Base-by-base conservation (phyloP, 2,329 filamentous ascomycete species). In the Salinomyces thailandicus region DNA sequence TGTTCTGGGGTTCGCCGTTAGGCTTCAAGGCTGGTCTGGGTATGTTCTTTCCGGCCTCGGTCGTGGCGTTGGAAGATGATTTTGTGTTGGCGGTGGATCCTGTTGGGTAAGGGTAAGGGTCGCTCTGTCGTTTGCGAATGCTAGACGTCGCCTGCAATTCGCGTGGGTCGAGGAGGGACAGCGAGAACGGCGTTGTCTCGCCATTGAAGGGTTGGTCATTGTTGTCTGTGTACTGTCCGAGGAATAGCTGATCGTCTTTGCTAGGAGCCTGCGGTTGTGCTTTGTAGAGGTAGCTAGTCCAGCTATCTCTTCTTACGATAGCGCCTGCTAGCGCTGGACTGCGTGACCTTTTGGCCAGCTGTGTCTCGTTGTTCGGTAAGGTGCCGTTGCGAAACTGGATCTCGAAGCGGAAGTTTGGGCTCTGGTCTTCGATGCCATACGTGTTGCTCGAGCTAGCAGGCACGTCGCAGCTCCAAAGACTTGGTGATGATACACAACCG, bases 141-240 rank as follows among this genome's bases (percentile, higher is more conserved):
- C 9, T 36, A 7, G 31, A 31, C 16, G 16, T 27, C 12, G 41
- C 45, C 44, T 30, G 28, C 45, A 31, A 52, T 51, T 52, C 50
- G 60, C 46, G 5, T 55, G 62, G 8, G 35, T 52, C 41, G 1
- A 86, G 62, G 37, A 93, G 69, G 18, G 78, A 85, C 47, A 94
- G 81, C 58, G 81, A 93, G 60, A 95, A 93, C 0, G 89, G 87
- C 0, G 89, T 93, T 6, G 79, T 72, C 61, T 94, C 87, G 45
- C 87, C 87, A 1, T 79, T 78, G 58, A 89, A 94, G 3, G 78
- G 62, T 28, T 71, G 69, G 9, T 71, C 66, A 43, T 84, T 76
- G 0, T 72, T 71, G 51, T 96, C 89, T 0, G 86, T 93, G 0
- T 84, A 87, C 53, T 86, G 83, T 4, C 87, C 86, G 5, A 95